Conservation (phyloP, 2,329 filamentous ascomycete species). For the Pestalotiopsis sp. region DNA sequence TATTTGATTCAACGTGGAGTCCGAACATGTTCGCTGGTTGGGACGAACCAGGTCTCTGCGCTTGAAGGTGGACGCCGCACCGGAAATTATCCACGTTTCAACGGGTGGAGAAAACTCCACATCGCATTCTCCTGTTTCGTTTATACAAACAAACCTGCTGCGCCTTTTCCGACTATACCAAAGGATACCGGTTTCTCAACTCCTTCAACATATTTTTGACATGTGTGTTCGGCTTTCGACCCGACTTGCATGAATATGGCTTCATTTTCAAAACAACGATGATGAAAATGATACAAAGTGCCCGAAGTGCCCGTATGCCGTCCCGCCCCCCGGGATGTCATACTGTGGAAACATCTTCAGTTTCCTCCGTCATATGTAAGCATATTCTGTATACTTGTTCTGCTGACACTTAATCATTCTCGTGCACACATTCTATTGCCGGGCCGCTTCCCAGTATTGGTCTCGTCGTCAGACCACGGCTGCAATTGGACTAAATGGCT, state of each 20-base stretch:
- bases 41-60: background rate
- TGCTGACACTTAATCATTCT: too few relatives aligned
- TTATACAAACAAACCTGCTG: constrained; percentile 4
- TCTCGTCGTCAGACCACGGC: too few relatives aligned
- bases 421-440: too few relatives aligned
- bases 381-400: too few relatives aligned
- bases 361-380: too few relatives aligned
- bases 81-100: constrained; percentile 9
- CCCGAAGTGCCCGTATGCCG: background rate
- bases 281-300: background rate
- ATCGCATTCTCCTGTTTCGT: constrained; percentile 7
- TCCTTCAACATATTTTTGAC: background rate
- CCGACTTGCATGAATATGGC: background rate
- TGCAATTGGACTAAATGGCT: too few relatives aligned
- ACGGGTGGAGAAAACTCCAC: background rate
- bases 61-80: background rate
- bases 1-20: background rate
- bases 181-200: background rate
- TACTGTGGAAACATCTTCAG: too few relatives aligned
- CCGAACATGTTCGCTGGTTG: background rate
- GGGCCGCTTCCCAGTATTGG: too few relatives aligned
- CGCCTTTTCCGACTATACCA: background rate
- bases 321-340: background rate
- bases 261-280: background rate
- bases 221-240: background rate